Evolutionary conservation across 805 yeast genomes (phyloP).

Genomic region (Brettanomyces nanus): DNA sequence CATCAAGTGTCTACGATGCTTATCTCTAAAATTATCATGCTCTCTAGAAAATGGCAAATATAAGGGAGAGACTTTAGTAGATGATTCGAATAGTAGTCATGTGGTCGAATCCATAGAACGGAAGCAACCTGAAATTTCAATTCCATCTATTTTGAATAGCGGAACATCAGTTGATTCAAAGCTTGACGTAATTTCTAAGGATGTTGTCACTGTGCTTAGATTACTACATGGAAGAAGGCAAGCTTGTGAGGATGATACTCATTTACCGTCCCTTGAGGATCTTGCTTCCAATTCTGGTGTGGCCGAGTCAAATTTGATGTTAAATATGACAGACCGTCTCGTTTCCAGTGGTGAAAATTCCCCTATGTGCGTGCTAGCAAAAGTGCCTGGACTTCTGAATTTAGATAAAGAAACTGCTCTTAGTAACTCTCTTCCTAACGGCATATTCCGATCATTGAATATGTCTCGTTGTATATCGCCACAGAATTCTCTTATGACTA

Average conservation of each 20-base stretch:
- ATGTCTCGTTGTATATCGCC: conserved; percentile 2
- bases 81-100: too few relatives aligned
- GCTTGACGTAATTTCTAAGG: neutral
- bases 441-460: conserved; percentile 1
- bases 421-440: neutral
- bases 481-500: conserved; percentile 20
- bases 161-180: neutral
- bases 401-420: neutral
- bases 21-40: conserved; percentile 7
- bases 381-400: neutral
- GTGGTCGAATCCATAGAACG: too few relatives aligned
- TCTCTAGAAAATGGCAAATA: conserved; percentile 5
- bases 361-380: neutral
- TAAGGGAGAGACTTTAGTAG: too few relatives aligned
- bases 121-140: too few relatives aligned
- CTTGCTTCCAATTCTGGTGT: neutral
- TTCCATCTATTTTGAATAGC: too few relatives aligned
- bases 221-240: neutral
- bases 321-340: neutral
- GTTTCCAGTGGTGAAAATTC: neutral
- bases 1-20: conserved; percentile 8
- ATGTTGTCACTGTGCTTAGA: neutral
- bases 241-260: neutral
- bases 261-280: neutral
- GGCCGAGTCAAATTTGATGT: neutral